Percentiles rank a stretch among this genome's conserved stretches.
phyloP scores from a whole-genome alignment of 306 rosid genomes.

The Notholithocarpus densiflorus region DNA sequence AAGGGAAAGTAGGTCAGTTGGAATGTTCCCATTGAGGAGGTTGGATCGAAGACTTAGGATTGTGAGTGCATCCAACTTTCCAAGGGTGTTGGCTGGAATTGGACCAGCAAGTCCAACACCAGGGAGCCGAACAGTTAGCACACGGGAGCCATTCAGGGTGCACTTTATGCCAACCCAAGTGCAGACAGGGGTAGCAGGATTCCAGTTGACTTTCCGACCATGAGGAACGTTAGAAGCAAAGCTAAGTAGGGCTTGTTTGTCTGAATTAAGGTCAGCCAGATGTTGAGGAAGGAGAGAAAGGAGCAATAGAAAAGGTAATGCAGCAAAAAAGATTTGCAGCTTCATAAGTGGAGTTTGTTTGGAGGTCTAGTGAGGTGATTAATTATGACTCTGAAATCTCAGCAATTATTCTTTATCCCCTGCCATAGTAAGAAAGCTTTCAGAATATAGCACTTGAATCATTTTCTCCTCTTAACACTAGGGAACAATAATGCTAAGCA shows the following conservation, averaged over 20 bases:
- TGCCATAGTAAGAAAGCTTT: constrained; percentile 25
- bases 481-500: not conserved
- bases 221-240: constrained; percentile 69
- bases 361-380: constrained; percentile 20
- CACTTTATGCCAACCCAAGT: constrained; percentile 82
- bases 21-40: constrained; percentile 59
- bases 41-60: constrained; percentile 79
- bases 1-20: constrained; percentile 60
- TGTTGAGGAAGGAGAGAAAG: constrained; percentile 28
- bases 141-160: constrained; percentile 42
- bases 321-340: constrained; percentile 26
- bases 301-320: constrained; percentile 32
- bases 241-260: constrained; percentile 77
- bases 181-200: constrained; percentile 53
- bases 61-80: constrained; percentile 54
- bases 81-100: constrained; percentile 61
- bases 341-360: constrained; percentile 42
- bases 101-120: constrained; percentile 64
- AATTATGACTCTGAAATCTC: constrained; percentile 19
- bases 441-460: constrained; percentile 13
- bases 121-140: constrained; percentile 61
- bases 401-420: constrained; percentile 45
- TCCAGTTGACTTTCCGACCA: constrained; percentile 66
- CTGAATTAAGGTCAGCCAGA: constrained; percentile 57
- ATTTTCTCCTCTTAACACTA: not conserved